Conservation (phyloP, 192 early-diverging fungal species). For the Backusella circina region DNA sequence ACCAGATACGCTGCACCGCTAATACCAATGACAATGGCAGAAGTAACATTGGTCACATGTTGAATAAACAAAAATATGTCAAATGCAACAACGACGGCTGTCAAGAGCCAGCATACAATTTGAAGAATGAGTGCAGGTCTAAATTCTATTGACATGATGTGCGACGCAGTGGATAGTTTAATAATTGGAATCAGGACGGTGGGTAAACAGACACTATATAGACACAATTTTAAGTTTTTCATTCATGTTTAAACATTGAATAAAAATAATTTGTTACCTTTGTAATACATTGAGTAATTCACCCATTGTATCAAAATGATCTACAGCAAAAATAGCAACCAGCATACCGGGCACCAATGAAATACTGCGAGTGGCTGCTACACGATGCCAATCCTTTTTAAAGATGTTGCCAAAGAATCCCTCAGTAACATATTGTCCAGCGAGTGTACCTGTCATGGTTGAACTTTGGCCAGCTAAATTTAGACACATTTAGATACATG, state of each 20-base stretch:
- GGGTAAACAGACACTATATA: conserved; percentile 11
- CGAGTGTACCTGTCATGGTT: conserved; percentile 90
- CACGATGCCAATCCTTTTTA: conserved; percentile 56
- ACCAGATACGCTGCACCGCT: not conserved
- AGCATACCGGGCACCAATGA: conserved; percentile 63
- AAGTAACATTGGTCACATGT: not conserved
- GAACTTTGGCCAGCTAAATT: conserved; percentile 71
- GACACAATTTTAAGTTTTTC: not conserved
- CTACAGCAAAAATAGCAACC: conserved; percentile 55
- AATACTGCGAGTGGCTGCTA: conserved; percentile 57
- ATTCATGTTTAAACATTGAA: no score
- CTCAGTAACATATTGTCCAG: conserved; percentile 84
- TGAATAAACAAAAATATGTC: conserved; percentile 18
- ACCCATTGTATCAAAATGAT: conserved; percentile 61
- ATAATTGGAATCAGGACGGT: conserved; percentile 20
- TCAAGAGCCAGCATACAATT: conserved; percentile 1
- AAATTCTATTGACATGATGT: conserved; percentile 7
- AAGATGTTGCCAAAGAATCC: conserved; percentile 70
- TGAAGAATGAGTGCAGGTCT: conserved; percentile 1
- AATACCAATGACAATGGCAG: not conserved
- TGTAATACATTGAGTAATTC: conserved; percentile 70
- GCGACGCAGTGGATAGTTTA: conserved; percentile 6
- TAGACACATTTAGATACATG: no score
- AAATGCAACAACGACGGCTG: conserved; percentile 12
- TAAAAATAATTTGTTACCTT: conserved; percentile 36